Conservation (phyloP, 306 rosid species). For the apple (Malus domestica) region DNA sequence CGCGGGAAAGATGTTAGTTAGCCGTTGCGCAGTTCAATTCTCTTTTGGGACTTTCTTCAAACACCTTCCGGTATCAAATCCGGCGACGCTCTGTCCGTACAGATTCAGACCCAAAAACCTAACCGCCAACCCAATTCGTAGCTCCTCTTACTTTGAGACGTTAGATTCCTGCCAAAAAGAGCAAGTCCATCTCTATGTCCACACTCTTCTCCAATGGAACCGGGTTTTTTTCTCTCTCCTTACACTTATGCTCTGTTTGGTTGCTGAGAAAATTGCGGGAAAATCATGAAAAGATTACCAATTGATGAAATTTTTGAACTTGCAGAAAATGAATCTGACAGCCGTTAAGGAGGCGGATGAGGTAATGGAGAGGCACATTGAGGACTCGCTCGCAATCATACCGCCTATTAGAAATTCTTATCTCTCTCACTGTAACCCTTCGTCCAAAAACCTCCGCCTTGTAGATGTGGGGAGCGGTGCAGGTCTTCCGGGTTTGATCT, state of each 20-base stretch:
- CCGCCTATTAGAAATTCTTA: conserved; percentile 51
- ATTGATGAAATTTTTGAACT: background rate
- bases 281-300: background rate
- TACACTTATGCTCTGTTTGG: background rate
- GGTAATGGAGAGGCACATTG: conserved; percentile 89
- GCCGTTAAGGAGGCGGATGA: conserved; percentile 58
- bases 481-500: conserved; percentile 75
- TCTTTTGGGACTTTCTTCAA: conserved; percentile 65
- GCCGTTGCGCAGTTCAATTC: conserved; percentile 18
- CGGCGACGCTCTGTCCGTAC: conserved; percentile 17
- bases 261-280: conserved; percentile 3
- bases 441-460: conserved; percentile 34
- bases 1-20: conserved; percentile 34
- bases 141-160: conserved; percentile 34
- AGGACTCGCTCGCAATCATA: conserved; percentile 79
- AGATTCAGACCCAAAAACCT: conserved; percentile 17
- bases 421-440: conserved; percentile 24
- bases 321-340: conserved; percentile 79
- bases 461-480: conserved; percentile 92
- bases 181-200: conserved; percentile 68
- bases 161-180: conserved; percentile 53
- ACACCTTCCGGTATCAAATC: conserved; percentile 44
- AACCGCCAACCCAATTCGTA: conserved; percentile 4
- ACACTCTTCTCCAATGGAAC: conserved; percentile 90
- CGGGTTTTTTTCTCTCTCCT: conserved; percentile 27